These are phyloP conservation scores for Uronychia setigera DNA, from an alignment of 73 alveolate genomes.

Conservation along the genomic window DNA sequence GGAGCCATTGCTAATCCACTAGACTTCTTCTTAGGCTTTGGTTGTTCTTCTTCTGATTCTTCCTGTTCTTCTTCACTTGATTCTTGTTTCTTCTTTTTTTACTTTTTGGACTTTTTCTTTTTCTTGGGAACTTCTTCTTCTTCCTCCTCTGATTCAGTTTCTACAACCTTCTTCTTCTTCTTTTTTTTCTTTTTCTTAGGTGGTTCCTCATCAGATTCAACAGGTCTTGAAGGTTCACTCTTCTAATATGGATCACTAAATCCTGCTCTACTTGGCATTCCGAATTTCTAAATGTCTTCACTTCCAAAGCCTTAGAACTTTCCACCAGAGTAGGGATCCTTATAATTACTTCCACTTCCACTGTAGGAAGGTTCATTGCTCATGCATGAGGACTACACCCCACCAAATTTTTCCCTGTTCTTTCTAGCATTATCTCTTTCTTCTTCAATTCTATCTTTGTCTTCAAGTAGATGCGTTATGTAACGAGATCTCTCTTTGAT, in stretches of 20 bases:
- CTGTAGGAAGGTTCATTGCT: slow-evolving; percentile 37
- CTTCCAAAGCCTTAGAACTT: slow-evolving; percentile 41
- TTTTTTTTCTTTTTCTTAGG: background rate
- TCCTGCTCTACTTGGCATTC: background rate
- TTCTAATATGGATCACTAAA: slow-evolving; percentile 9
- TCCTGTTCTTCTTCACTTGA: background rate
- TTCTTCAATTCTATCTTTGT: slow-evolving; percentile 48
- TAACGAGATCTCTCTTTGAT: slow-evolving; percentile 34
- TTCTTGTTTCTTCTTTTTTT: background rate
- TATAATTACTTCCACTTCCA: slow-evolving; percentile 11
- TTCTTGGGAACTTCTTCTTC: too few relatives aligned
- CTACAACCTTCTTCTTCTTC: background rate
- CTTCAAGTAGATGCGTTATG: slow-evolving; percentile 52
- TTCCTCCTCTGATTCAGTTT: background rate
- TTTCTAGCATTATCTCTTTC: slow-evolving; percentile 69
- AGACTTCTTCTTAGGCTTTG: slow-evolving; percentile 11
- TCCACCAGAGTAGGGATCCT: slow-evolving; percentile 1
- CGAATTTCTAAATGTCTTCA: slow-evolving; percentile 28
- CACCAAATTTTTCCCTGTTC: slow-evolving; percentile 58
- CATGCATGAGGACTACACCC: slow-evolving; percentile 7
- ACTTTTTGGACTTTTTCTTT: background rate
- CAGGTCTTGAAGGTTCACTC: background rate
- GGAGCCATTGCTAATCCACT: background rate
- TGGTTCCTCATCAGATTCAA: background rate
- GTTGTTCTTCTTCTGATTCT: slow-evolving; percentile 13